Conservation (phyloP, 805 yeast species). For the Saccharomycopsis sp. region DNA sequence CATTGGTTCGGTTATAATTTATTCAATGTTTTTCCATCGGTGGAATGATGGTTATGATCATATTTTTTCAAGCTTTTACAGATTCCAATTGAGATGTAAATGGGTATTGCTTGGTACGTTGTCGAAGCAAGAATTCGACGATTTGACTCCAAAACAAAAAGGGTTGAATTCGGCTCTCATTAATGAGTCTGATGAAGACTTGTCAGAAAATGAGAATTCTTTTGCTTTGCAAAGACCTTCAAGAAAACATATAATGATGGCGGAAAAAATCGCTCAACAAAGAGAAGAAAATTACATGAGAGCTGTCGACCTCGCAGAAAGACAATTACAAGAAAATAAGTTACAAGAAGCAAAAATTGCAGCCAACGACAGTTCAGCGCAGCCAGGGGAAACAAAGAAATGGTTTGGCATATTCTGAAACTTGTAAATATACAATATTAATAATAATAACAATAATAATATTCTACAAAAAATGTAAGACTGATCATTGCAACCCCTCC, state of each 20-base stretch:
- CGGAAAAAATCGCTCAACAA: slow-evolving; percentile 61
- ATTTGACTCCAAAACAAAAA: slow-evolving; percentile 42
- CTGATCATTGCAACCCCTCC: slow-evolving; percentile 55
- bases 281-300: slow-evolving; percentile 50
- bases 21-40: slow-evolving; percentile 64
- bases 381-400: slow-evolving; percentile 4
- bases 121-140: slow-evolving; percentile 54
- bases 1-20: slow-evolving; percentile 43
- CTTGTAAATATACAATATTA: neutral
- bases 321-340: slow-evolving; percentile 20
- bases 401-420: slow-evolving; percentile 21
- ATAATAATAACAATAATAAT: neutral
- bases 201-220: slow-evolving; percentile 32
- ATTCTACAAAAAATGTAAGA: slow-evolving; percentile 32
- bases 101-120: slow-evolving; percentile 48
- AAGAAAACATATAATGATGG: slow-evolving; percentile 65
- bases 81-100: slow-evolving; percentile 51
- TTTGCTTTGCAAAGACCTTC: slow-evolving; percentile 60
- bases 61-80: slow-evolving; percentile 60
- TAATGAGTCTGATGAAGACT: slow-evolving; percentile 18
- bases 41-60: slow-evolving; percentile 86
- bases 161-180: slow-evolving; percentile 31
- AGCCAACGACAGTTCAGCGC: neutral
- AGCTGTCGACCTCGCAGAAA: slow-evolving; percentile 40
- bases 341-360: neutral